phyloP scores from a whole-genome alignment of 164 flowering plant species.

The Liquidambar formosana region DNA sequence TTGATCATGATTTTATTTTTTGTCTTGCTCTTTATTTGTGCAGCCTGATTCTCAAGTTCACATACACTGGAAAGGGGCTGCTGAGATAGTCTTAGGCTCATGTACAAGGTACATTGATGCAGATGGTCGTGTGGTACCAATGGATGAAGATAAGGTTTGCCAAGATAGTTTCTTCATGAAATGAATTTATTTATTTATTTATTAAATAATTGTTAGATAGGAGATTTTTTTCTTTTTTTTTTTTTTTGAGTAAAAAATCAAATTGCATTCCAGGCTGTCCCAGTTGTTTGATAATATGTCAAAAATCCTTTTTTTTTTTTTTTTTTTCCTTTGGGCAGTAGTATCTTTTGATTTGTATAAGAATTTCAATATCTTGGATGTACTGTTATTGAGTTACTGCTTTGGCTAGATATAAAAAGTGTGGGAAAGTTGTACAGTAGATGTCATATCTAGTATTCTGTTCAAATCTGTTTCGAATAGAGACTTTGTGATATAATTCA shows the following conservation, averaged over 20 bases:
- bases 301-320: too few species aligned
- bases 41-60: slow-evolving; percentile 73
- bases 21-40: slow-evolving; percentile 6
- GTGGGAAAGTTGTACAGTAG: not conserved
- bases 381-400: not conserved
- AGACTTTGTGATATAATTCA: too few species aligned
- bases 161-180: not conserved
- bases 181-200: too few species aligned
- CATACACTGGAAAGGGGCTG: slow-evolving; percentile 98
- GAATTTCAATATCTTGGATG: too few species aligned
- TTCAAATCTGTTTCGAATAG: not conserved
- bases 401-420: not conserved
- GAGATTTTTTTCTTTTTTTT: not conserved
- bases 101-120: slow-evolving; percentile 64
- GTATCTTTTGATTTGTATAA: too few species aligned
- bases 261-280: too few species aligned
- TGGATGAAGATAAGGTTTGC: slow-evolving; percentile 71
- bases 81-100: slow-evolving; percentile 78
- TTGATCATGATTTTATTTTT: not conserved
- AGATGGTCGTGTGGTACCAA: slow-evolving; percentile 30
- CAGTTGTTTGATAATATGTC: too few species aligned
- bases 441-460: not conserved
- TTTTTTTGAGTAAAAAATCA: not conserved
- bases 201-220: not conserved
- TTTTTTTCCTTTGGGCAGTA: too few species aligned